phyloP scores from a whole-genome alignment of 306 rosid genomes.

The Sicyos baderoa region DNA sequence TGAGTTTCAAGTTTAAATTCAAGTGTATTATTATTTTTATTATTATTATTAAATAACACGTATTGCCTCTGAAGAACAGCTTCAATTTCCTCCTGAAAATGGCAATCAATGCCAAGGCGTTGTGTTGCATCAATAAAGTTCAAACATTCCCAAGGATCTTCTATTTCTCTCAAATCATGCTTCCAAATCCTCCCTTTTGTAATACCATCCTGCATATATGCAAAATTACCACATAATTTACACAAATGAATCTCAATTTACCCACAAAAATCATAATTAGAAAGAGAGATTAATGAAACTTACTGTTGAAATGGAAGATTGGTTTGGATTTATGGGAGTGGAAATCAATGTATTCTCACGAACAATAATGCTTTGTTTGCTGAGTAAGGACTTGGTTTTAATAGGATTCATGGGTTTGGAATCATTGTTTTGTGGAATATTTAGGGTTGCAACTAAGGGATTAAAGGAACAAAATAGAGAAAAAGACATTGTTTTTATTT shows the following conservation, averaged over 20 bases:
- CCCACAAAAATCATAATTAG: too few species aligned
- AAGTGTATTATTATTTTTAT: too few species aligned
- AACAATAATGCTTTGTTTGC: neutral
- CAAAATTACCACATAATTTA: neutral
- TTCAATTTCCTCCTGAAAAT: slow-evolving; percentile 4
- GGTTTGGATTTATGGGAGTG: neutral
- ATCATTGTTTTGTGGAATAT: neutral
- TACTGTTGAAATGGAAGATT: neutral
- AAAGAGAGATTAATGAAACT: neutral
- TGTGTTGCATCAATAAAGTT: slow-evolving; percentile 11
- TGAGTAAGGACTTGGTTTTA: neutral
- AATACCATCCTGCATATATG: neutral
- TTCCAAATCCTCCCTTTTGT: too few species aligned
- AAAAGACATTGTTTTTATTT: neutral
- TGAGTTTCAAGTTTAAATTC: neutral
- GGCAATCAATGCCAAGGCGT: slow-evolving; percentile 2
- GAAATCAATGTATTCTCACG: neutral
- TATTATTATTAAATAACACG: neutral
- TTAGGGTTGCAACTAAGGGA: slow-evolving; percentile 1
- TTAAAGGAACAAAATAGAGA: neutral
- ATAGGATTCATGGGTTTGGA: neutral
- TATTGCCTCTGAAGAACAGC: neutral
- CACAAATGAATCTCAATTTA: neutral
- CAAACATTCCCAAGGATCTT: slow-evolving; percentile 5
- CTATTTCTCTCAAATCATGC: neutral